Conservation (phyloP, 768 basidiomycete species). For the Naematelia encephala region DNA sequence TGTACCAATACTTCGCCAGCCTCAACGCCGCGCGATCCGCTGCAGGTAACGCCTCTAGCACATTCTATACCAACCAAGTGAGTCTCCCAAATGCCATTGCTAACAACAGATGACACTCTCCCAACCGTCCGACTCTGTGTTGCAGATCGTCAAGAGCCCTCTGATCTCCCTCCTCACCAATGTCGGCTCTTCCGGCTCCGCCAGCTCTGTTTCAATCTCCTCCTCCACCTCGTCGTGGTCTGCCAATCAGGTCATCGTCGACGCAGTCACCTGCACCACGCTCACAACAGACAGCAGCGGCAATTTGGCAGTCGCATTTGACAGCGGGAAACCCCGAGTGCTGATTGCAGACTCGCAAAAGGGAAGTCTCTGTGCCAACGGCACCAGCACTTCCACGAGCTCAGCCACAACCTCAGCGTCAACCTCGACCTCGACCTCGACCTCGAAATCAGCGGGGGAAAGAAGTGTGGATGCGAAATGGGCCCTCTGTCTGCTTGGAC, state of each 20-base stretch:
- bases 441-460: not conserved
- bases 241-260: constrained; percentile 29
- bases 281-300: constrained; percentile 36
- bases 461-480: not conserved
- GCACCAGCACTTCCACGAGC: not conserved
- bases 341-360: constrained; percentile 31
- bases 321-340: constrained; percentile 36
- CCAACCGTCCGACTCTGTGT: constrained; percentile 24
- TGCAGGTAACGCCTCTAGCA: constrained; percentile 31
- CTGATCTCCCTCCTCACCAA: constrained; percentile 44
- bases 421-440: not conserved
- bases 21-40: constrained; percentile 44
- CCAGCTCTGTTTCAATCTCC: constrained; percentile 25
- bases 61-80: constrained; percentile 47
- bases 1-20: constrained; percentile 44
- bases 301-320: constrained; percentile 34
- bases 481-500: not conserved
- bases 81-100: constrained; percentile 4
- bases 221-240: constrained; percentile 29
- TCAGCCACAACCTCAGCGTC: not conserved
- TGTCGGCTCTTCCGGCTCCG: constrained; percentile 29
- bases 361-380: constrained; percentile 23
- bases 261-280: constrained; percentile 38
- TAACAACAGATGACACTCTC: constrained; percentile 31
- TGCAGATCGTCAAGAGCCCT: constrained; percentile 42